phyloP scores from a whole-genome alignment of 2,329 filamentous ascomycete genomes.

The Fusarium sp. region DNA sequence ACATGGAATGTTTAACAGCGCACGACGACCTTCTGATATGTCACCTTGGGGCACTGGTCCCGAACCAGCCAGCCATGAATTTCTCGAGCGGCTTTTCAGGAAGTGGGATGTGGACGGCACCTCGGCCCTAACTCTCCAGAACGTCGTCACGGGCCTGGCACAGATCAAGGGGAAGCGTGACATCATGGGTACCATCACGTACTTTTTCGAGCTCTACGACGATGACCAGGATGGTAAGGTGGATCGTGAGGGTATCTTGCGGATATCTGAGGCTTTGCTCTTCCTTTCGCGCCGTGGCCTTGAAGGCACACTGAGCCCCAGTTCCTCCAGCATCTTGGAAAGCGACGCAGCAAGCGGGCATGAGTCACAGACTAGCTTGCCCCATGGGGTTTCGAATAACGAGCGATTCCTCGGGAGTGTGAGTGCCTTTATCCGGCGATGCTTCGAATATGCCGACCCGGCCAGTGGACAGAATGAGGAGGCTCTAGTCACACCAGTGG shows the following conservation, averaged over 20 bases:
- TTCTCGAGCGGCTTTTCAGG: constrained; percentile 84
- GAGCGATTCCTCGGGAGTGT: constrained; percentile 92
- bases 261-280: constrained; percentile 91
- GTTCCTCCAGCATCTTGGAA: constrained; percentile 63
- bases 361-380: constrained; percentile 52
- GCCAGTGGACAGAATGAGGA: constrained; percentile 64
- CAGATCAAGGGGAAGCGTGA: constrained; percentile 91
- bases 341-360: constrained; percentile 45
- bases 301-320: constrained; percentile 74
- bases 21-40: constrained; percentile 55
- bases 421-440: constrained; percentile 92
- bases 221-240: constrained; percentile 90
- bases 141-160: constrained; percentile 89
- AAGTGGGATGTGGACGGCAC: constrained; percentile 85
- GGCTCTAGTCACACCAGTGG: constrained; percentile 29
- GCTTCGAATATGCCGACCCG: constrained; percentile 97
- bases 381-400: constrained; percentile 69
- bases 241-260: constrained; percentile 90
- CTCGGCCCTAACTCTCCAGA: constrained; percentile 82
- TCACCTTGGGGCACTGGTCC: constrained; percentile 65
- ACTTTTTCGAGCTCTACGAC: constrained; percentile 98
- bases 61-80: constrained; percentile 90
- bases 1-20: constrained; percentile 67
- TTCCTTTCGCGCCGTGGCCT: constrained; percentile 91
- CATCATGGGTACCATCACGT: constrained; percentile 97